These are phyloP conservation scores for Dactylellina leptospora DNA, from an alignment of 2,329 filamentous ascomycete genomes.

Conservation along the genomic window DNA sequence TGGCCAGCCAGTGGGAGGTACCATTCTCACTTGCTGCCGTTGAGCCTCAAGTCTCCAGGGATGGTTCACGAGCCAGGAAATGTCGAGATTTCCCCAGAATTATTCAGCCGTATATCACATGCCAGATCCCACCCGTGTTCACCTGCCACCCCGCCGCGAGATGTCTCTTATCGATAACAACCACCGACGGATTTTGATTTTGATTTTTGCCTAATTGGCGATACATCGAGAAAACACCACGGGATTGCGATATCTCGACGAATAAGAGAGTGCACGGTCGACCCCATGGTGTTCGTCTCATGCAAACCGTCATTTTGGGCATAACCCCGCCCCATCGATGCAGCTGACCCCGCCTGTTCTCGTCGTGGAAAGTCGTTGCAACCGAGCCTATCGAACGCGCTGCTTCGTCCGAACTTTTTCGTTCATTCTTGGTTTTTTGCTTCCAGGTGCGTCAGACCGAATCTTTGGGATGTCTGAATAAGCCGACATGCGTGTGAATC, in stretches of 20 bases:
- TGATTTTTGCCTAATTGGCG: constrained; percentile 10
- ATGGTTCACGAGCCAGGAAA: background rate
- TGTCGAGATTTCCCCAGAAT: background rate
- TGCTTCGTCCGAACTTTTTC: constrained; percentile 52
- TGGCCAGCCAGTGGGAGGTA: background rate
- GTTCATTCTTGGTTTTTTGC: too few relatives aligned
- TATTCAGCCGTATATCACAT: constrained; percentile 21
- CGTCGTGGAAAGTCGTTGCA: constrained; percentile 20
- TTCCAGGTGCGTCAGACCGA: too few relatives aligned
- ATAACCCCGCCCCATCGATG: constrained; percentile 17
- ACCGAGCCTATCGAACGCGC: constrained; percentile 47
- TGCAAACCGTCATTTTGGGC: constrained; percentile 29
- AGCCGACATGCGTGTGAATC: too few relatives aligned
- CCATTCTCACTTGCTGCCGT: background rate
- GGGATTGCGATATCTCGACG: constrained; percentile 2
- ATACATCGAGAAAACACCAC: background rate
- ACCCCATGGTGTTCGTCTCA: constrained; percentile 50
- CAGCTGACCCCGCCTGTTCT: constrained; percentile 53
- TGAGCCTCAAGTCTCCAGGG: background rate
- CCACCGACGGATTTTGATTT: too few relatives aligned
- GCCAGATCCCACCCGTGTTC: constrained; percentile 6
- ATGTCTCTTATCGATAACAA: constrained; percentile 28
- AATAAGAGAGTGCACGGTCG: constrained; percentile 9
- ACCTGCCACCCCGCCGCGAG: background rate
- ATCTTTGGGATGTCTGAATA: too few relatives aligned